Evolutionary conservation across 2,329 filamentous ascomycete species (phyloP), one percentile per base, ranked within the genome.

Genomic region (Nemania sp.): DNA sequence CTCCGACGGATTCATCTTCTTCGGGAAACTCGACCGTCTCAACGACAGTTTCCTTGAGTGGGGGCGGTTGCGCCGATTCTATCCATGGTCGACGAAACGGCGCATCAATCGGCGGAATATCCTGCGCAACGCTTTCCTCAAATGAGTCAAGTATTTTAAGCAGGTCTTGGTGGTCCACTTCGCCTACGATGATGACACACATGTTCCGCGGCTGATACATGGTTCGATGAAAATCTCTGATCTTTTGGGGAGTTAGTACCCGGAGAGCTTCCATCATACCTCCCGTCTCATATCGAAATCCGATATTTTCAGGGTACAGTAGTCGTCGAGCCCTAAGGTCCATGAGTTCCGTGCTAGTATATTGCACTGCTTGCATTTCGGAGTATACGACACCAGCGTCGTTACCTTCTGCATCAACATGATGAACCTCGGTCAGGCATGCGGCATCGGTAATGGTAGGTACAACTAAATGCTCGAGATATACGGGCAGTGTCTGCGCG

Each of bases 171-270:
- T 97, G 90, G 66, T 97, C 86, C 1, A 96, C 84, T 71, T 97
- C 91, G 37, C 94, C 94, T n/a, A 95, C 88, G 54, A 99, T 85
- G 22, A 97, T 83, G 23, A 99, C 76, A 60, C 92, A 95, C 55
- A 99, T 77, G 66, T 99, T 99, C 69, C 92, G 93, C 3, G 94
- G 94, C 70, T 97, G 93, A 68, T 99, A 99, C 93, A 99, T 97
- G 60, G 92, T 89, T 58, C 86, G 86, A 71, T 99, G 94, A 66
- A 97, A 99, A 54, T 87, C 84, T n/a, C 94, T 86, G 61, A 99
- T 99, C 33, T 91, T 86, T 47, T 97, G 89, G 1, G 91, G 86
- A 0, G 91, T 94, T 41, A 99, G 76, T 3, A 91, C 85, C 36
- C 94, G 86, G 44, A 99, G 79, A 28, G 91, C 88, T 64, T 96